Percentiles rank a stretch among this genome's conserved stretches.
Evolutionary conservation across 2,329 filamentous ascomycete species (phyloP).

Genomic region (Neospermospora avenae): DNA sequence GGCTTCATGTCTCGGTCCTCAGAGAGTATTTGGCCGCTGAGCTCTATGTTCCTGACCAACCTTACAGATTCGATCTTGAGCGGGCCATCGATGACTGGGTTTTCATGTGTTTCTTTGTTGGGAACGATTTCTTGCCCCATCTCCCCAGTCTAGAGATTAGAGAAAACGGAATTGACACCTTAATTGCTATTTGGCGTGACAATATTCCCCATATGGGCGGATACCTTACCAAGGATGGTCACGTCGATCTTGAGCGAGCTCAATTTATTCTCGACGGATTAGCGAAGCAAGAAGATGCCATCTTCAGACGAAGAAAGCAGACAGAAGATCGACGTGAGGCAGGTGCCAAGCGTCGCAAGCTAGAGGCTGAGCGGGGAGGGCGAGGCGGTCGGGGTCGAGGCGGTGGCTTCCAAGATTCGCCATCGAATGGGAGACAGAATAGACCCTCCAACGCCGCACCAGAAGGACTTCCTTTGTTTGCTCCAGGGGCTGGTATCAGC

Average conservation of each 20-base stretch:
- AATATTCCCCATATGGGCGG: constrained; percentile 89
- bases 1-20: constrained; percentile 89
- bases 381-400: constrained; percentile 33
- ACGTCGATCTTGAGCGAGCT: constrained; percentile 80
- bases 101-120: constrained; percentile 98
- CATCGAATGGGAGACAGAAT: constrained; percentile 30
- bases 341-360: constrained; percentile 71
- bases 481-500: constrained; percentile 49
- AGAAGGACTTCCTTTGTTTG: constrained; percentile 52
- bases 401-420: constrained; percentile 29
- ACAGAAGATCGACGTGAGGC: constrained; percentile 80
- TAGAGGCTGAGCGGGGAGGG: constrained; percentile 55
- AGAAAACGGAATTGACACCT: constrained; percentile 93
- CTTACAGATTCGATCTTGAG: constrained; percentile 90
- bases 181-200: constrained; percentile 96
- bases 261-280: constrained; percentile 86
- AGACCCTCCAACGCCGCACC: constrained; percentile 34
- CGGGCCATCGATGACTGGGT: constrained; percentile 97
- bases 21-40: constrained; percentile 92
- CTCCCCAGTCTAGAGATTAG: constrained; percentile 95
- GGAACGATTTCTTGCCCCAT: constrained; percentile 97
- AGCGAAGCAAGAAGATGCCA: constrained; percentile 88
- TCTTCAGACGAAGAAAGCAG: constrained; percentile 85
- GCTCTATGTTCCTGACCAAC: constrained; percentile 75
- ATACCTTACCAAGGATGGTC: constrained; percentile 92